Evolutionary conservation across 306 rosid genomes (phyloP), one percentile per base, ranked within the genome.

Genomic region (Vigna angularis): DNA sequence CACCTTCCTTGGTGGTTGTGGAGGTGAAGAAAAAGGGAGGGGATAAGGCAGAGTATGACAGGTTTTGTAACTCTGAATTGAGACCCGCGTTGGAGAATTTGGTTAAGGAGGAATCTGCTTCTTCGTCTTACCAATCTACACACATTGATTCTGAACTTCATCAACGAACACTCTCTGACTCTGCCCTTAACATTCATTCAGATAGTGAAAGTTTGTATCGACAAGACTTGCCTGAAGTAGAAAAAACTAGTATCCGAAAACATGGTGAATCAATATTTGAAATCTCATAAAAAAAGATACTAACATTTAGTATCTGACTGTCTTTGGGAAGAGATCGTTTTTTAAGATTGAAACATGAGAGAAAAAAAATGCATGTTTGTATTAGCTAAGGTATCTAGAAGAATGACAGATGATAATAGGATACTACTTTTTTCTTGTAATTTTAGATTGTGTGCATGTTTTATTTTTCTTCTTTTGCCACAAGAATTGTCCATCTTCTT

Each of bases 21-120:
- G 92, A 88, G 69, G 90, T 88, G 32, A 88, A 88, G 90, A 88
- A 82, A 77, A 88, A 88, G 73, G 90, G 79, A 82, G 92, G 92
- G 9, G 88, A 84, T 55, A 84, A 50, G 44, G 76, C 17, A 2
- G 92, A 88, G 80, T 88, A 88, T 62, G 87, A 88, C 5, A 70
- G 63, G 6, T 88, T 88, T 61, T 82, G 84, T 36, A 84, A 77
- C 67, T 47, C 73, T 26, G 88, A 88, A 61, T 82, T 88, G 92
- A 84, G 57, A 22, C 88, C 92, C 0, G 88, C 85, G 1, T 77
- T 88, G 87, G 83, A 82, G 69, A 84, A 75, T 58, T 86, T 88
- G 80, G 48, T 34, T 64, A 4, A 48, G 49, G 85, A 77, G 16
- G 88, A 86, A 77, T 59, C 84, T 14, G 80, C 81, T 3, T 17